A percentile compares a stretch with the other conserved stretches of the same genome.
phyloP scores from a whole-genome alignment of 2,329 filamentous ascomycete genomes.

The Colletotrichum eleusines region DNA sequence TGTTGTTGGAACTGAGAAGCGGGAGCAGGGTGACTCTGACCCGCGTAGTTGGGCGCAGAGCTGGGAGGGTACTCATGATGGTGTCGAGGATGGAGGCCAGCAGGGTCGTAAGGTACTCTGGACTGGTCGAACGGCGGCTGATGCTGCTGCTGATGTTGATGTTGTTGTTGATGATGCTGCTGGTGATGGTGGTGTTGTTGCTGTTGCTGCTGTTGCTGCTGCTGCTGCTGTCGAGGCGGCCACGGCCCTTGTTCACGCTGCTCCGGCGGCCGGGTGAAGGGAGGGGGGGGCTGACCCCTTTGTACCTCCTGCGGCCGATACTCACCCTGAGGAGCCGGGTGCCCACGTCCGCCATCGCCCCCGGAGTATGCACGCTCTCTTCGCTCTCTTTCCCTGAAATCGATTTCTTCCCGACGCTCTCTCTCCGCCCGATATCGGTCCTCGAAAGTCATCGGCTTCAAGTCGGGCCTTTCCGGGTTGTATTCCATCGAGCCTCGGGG shows the following conservation, averaged over 20 bases:
- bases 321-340: constrained; percentile 59
- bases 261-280: constrained; percentile 60
- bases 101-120: constrained; percentile 57
- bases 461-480: constrained; percentile 62
- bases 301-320: constrained; percentile 56
- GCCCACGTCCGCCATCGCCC: constrained; percentile 59
- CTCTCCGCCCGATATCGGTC: constrained; percentile 65
- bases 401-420: constrained; percentile 60
- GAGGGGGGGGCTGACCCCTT: constrained; percentile 50
- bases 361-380: constrained; percentile 63
- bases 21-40: constrained; percentile 49
- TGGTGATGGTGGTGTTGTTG: constrained; percentile 37
- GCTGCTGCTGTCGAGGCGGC: constrained; percentile 47
- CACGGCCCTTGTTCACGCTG: constrained; percentile 51
- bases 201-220: constrained; percentile 46
- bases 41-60: constrained; percentile 55
- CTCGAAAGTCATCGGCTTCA: constrained; percentile 62
- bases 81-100: constrained; percentile 56
- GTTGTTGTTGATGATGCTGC: constrained; percentile 49
- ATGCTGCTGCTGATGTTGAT: constrained; percentile 48
- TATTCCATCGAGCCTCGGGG: constrained; percentile 58
- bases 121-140: constrained; percentile 54
- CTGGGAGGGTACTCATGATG: constrained; percentile 64
- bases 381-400: constrained; percentile 58
- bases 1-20: constrained; percentile 41